A percentile compares a stretch with the other conserved stretches of the same genome.
Evolutionary conservation across 495 filamentous ascomycete genomes (phyloP).

Genomic region (Aspergillus kassunensis): DNA sequence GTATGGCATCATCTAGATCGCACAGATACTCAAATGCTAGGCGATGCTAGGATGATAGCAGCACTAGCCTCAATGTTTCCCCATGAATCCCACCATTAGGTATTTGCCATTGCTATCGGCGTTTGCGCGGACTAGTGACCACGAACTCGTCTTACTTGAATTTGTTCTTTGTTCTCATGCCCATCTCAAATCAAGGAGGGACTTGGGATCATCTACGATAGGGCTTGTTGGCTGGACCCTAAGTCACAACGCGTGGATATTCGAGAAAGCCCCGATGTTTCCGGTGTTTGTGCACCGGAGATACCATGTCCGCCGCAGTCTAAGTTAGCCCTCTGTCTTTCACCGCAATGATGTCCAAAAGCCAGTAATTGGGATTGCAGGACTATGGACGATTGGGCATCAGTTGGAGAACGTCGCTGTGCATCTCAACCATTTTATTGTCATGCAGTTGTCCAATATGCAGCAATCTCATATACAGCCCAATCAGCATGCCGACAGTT

Average conservation of each 20-base stretch:
- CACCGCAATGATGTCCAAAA: neutral
- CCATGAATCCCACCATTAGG: too few relatives aligned
- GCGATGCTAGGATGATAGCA: too few relatives aligned
- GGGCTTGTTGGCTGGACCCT: too few relatives aligned
- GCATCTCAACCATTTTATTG: neutral
- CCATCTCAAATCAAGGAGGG: neutral
- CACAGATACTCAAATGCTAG: neutral
- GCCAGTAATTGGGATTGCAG: too few relatives aligned
- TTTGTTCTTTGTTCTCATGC: neutral
- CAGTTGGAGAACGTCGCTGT: neutral
- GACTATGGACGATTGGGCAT: too few relatives aligned
- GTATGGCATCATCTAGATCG: conserved; percentile 50
- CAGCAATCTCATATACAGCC: neutral
- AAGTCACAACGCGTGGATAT: neutral
- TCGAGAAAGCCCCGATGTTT: too few relatives aligned
- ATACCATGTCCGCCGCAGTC: neutral
- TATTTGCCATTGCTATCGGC: neutral
- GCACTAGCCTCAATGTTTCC: too few relatives aligned
- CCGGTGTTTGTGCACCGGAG: too few relatives aligned
- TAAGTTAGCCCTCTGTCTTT: neutral
- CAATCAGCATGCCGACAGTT: neutral
- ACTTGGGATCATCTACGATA: too few relatives aligned
- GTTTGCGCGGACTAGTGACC: too few relatives aligned
- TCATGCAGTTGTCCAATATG: neutral
- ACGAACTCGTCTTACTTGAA: too few relatives aligned